Evolutionary conservation across 2,329 filamentous ascomycete species (phyloP), one percentile per base, ranked within the genome.

Genomic region (Nannizziopsis arthrosporioides): DNA sequence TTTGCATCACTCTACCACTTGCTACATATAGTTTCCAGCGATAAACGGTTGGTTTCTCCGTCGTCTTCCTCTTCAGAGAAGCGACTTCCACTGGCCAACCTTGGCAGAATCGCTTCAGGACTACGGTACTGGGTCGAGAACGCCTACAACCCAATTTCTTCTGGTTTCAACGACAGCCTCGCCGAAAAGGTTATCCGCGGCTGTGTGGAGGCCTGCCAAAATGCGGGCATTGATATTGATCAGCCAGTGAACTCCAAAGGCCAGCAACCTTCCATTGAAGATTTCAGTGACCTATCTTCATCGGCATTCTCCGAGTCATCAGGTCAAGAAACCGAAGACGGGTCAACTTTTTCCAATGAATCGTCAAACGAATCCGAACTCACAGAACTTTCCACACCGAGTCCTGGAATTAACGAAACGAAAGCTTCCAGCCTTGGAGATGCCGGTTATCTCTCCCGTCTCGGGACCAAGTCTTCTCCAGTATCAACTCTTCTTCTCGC

Each of bases 81-180:
- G 7, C 39, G 34, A 32, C 39, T 49, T 22, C 56, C 49, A 37
- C 60, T 53, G 52, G 59, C 42, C 58, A 63, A 18, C 61, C 64
- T 15, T 61, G 61, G 61, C 7, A 64, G 65, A 8, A 63, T 69
- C 15, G 64, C 66, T 2, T 62, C 63, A 0, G 64, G 67, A 40
- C 60, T 69, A 5, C 63, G 67, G 39, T 68, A 68, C 51, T 69
- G 67, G 67, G 64, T 66, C n/a, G 63, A 63, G 11, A 64, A 69
- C 49, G 66, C 67, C 8, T 69, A 69, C 51, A 68, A 68, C 42
- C 67, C 67, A 1, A 59, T 66, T 6, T 68, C 67, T 41, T 69
- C 68, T 18, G 66, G 67, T 0, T 63, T 69, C 30, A 67, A 65
- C 0, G 53, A 60, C 4, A 56, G 55, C 3, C 61, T 67, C 10